Evolutionary conservation across 768 basidiomycete species (phyloP).

Genomic region (Hygrocybe punicea): DNA sequence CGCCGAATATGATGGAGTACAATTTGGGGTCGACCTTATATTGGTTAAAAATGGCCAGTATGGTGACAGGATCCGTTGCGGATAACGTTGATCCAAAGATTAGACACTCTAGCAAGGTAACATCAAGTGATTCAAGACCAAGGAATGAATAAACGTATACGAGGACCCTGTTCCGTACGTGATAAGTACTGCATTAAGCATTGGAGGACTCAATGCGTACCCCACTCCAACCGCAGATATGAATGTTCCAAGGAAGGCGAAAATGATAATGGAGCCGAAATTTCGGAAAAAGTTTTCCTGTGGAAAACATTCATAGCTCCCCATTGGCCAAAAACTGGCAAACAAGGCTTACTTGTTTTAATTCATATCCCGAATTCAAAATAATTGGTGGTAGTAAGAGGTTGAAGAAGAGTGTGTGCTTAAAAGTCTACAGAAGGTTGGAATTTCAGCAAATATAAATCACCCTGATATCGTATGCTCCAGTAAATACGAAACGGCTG

Average conservation of each 20-base stretch:
- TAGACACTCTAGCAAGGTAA: constrained; percentile 88
- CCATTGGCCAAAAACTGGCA: not conserved
- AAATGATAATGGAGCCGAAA: constrained; percentile 92
- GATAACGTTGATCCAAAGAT: constrained; percentile 95
- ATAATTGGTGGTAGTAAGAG: constrained; percentile 97
- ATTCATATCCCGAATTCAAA: constrained; percentile 94
- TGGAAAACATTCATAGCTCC: constrained; percentile 1
- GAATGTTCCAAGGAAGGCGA: constrained; percentile 93
- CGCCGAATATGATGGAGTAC: constrained; percentile 96
- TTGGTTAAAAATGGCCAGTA: constrained; percentile 96
- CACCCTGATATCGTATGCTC: not conserved
- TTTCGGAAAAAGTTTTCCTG: constrained; percentile 99
- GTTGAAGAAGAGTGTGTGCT: constrained; percentile 97
- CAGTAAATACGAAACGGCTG: not conserved
- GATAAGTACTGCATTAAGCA: constrained; percentile 35
- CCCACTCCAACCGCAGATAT: constrained; percentile 95
- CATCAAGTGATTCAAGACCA: constrained; percentile 82
- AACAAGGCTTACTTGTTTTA: constrained; percentile 71
- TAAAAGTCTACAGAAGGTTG: constrained; percentile 67
- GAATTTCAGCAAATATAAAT: constrained; percentile 3
- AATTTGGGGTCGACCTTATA: constrained; percentile 98
- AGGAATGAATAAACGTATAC: constrained; percentile 94
- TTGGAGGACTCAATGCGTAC: constrained; percentile 45
- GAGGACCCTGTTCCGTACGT: constrained; percentile 68
- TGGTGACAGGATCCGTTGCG: constrained; percentile 97